Base-by-base conservation (phyloP, 2,329 filamentous ascomycete genomes). In the Periglandula ipomoeae region DNA sequence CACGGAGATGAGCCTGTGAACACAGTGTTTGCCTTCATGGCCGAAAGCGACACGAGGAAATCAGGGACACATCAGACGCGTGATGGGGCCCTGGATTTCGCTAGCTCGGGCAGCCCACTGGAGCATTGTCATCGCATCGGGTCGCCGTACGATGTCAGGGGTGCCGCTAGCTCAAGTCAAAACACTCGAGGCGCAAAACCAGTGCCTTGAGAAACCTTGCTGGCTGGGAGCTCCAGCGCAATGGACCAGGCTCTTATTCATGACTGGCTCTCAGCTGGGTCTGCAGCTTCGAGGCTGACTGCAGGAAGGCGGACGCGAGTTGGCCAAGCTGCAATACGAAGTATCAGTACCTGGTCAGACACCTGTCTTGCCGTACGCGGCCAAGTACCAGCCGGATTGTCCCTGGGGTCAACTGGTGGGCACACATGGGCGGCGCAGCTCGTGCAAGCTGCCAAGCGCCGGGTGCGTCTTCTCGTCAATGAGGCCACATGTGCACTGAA, bases 401-500 rank as follows among this genome's bases (percentile, higher is more conserved):
- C n/a, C n/a, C n/a, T n/a, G 26, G 26, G 11, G 6, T 27, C 26
- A 5, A 27, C 11, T 27, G 11, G 26, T 5, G 11, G 26, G 26
- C 11, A 27, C 26, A 5, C 11, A 27, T 11, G 6, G 26, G 5
- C 5, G 26, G 6, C 20, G 19, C 15, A 27, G 6, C 3, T 8
- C 10, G 26, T 19, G 11, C 43, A n/a, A 43, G 27, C 11, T 45
- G 19, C 43, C 10, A 26, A n/a, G 24, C 17, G 17, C 19, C 13
- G 5, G 27, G 43, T 30, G 23, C 43, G 27, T 45, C 34, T 9
- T 20, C 32, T 46, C 17, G 20, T 41, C 27, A 13, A 47, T 43
- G 30, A 50, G 48, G 48, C 48, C 48, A 50, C 44, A 43, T 50
- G 46, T 48, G 38, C 32, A 34, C n/a, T 19, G 30, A 26, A 32